Evolutionary conservation across 176 grass and related monocot genomes (phyloP).

Genomic region (Ananas comosus): DNA sequence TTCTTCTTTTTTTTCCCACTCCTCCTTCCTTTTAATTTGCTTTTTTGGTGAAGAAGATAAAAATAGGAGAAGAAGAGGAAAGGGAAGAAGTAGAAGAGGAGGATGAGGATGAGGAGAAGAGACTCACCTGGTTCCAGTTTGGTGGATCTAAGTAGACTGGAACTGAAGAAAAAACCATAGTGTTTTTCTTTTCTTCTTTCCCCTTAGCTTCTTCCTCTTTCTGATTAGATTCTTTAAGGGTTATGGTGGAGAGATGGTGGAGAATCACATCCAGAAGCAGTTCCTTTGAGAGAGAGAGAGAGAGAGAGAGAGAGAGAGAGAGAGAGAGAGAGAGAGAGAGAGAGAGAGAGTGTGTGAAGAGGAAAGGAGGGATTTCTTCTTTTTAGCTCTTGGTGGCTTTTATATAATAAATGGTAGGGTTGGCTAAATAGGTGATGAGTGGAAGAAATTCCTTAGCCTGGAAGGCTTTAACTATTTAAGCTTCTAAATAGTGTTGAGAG

Average conservation of each 20-base stretch:
- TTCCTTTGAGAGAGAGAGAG: background rate
- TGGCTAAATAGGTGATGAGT: conserved; percentile 2
- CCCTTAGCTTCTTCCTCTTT: conserved; percentile 14
- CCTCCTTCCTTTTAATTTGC: conserved; percentile 11
- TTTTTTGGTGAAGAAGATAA: conserved; percentile 17
- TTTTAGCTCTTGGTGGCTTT: conserved; percentile 18
- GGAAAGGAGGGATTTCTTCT: conserved; percentile 3
- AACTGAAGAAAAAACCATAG: conserved; percentile 93
- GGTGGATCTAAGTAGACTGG: conserved; percentile 79
- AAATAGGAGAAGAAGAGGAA: conserved; percentile 1
- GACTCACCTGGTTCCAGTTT: conserved; percentile 83
- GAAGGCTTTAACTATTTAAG: conserved; percentile 20
- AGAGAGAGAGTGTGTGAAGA: conserved; percentile 1
- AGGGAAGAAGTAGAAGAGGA: background rate
- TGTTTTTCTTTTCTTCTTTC: conserved; percentile 2
- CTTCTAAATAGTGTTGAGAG: conserved; percentile 19
- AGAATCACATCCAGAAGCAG: conserved; percentile 15
- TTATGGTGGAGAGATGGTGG: conserved; percentile 11
- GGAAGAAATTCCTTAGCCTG: conserved; percentile 27
- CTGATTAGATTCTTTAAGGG: conserved; percentile 8
- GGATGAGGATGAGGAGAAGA: conserved; percentile 11
- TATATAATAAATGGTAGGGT: conserved; percentile 17
- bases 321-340: conserved; percentile 11
- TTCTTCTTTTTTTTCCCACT: conserved; percentile 4
- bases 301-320: background rate